A percentile compares a stretch with the other conserved stretches of the same genome.
Evolutionary conservation across 139 green algal genomes (phyloP).

Genomic region (Parachlorella kessleri): DNA sequence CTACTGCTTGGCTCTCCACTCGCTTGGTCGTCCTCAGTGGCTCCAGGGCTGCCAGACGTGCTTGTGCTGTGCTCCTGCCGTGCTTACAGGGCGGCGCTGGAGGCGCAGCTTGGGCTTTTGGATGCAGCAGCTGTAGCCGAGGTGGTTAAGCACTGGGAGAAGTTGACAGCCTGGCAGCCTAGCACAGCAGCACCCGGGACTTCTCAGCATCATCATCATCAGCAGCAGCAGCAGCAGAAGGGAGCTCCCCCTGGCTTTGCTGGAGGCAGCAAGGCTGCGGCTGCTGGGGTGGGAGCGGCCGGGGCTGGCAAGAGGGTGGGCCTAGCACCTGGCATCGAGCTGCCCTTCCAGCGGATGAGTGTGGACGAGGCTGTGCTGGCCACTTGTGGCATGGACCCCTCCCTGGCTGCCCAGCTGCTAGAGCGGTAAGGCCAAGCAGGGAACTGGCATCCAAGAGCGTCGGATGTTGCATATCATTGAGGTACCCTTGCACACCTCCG

Average conservation of each 20-base stretch:
- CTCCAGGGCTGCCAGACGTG: not conserved
- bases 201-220: no score
- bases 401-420: not conserved
- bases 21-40: no score
- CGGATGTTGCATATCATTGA: no score
- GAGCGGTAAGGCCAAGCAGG: not conserved
- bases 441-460: no score
- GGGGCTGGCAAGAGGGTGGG: not conserved
- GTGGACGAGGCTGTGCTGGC: constrained; percentile 8
- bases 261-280: not conserved
- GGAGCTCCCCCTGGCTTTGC: not conserved
- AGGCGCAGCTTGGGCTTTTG: not conserved
- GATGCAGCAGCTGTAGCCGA: not conserved
- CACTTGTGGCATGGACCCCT: constrained; percentile 4
- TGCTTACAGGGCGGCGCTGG: not conserved
- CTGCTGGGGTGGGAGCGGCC: not conserved
- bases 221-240: no score
- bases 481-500: no score
- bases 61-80: not conserved
- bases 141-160: not conserved
- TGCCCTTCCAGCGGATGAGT: not conserved
- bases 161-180: not conserved
- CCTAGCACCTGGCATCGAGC: not conserved
- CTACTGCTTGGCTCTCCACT: no score
- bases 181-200: no score